These are phyloP conservation scores for Hemileccinum hortonii DNA, from an alignment of 1,284 basidiomycete species.

Conservation along the genomic window DNA sequence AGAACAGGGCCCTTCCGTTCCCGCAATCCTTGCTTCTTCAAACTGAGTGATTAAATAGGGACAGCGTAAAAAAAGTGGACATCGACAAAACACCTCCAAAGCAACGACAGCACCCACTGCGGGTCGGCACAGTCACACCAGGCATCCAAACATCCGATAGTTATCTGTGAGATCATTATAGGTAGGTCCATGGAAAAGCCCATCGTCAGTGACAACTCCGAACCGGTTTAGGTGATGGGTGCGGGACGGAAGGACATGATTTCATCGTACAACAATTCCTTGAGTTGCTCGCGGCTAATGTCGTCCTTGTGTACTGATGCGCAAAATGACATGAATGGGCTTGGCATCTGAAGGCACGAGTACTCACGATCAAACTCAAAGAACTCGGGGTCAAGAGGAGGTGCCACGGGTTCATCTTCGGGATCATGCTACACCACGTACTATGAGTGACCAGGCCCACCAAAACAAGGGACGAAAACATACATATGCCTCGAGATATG, in stretches of 20 bases:
- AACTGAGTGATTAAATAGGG: neutral
- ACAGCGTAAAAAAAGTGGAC: constrained; percentile 1
- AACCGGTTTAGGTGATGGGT: constrained; percentile 46
- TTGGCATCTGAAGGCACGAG: neutral
- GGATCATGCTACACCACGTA: constrained; percentile 68
- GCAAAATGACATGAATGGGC: neutral
- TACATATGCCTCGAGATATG: constrained; percentile 89
- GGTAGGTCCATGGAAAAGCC: neutral
- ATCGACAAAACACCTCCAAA: neutral
- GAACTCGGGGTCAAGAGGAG: constrained; percentile 87
- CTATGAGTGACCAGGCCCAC: constrained; percentile 5
- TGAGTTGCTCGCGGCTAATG: constrained; percentile 82
- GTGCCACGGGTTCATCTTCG: constrained; percentile 89
- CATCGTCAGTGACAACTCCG: neutral
- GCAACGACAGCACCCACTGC: neutral
- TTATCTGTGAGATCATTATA: constrained; percentile 7
- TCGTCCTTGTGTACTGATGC: constrained; percentile 84
- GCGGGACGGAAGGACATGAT: constrained; percentile 77
- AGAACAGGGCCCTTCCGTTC: neutral
- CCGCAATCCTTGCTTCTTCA: constrained; percentile 2
- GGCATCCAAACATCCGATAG: constrained; percentile 1
- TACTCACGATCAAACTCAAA: constrained; percentile 82
- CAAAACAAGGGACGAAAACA: constrained; percentile 28
- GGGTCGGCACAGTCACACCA: neutral
- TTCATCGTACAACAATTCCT: constrained; percentile 66